Evolutionary conservation across 2,329 filamentous ascomycete species (phyloP).

Genomic region (Talaromyces sp.): DNA sequence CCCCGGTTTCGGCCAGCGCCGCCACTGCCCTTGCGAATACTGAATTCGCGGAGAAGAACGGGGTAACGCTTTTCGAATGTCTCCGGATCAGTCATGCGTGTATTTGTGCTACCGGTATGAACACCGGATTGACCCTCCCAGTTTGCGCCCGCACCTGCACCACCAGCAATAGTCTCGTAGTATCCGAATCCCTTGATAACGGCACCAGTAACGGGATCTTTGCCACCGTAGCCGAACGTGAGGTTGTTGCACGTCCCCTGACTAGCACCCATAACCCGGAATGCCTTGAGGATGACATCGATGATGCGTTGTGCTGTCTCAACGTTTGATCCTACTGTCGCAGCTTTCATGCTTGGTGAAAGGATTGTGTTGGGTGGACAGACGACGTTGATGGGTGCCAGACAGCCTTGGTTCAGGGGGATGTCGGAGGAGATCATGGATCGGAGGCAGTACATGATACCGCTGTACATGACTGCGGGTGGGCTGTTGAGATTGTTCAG

Average conservation of each 20-base stretch:
- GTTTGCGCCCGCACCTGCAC: slow-evolving; percentile 69
- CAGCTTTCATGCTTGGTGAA: slow-evolving; percentile 71
- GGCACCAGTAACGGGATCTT: slow-evolving; percentile 55
- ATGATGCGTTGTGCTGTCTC: slow-evolving; percentile 77
- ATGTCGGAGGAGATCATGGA: slow-evolving; percentile 79
- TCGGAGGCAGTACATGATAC: slow-evolving; percentile 82
- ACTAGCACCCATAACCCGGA: slow-evolving; percentile 72
- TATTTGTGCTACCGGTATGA: slow-evolving; percentile 87
- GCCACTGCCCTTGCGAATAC: slow-evolving; percentile 62
- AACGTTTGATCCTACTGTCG: slow-evolving; percentile 81
- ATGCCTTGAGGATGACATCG: slow-evolving; percentile 78
- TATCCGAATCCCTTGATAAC: slow-evolving; percentile 76
- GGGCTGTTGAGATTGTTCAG: slow-evolving; percentile 80
- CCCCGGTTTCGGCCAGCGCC: slow-evolving; percentile 67
- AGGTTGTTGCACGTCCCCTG: slow-evolving; percentile 84
- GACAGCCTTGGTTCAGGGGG: slow-evolving; percentile 81
- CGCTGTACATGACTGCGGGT: slow-evolving; percentile 76
- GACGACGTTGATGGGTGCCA: slow-evolving; percentile 75
- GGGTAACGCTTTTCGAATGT: slow-evolving; percentile 79
- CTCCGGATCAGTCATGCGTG: slow-evolving; percentile 78
- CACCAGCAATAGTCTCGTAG: slow-evolving; percentile 84
- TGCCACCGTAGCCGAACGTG: slow-evolving; percentile 78
- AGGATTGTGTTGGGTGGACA: slow-evolving; percentile 68
- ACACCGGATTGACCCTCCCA: slow-evolving; percentile 78
- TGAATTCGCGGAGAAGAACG: slow-evolving; percentile 71